phyloP scores from a whole-genome alignment of 176 grass and related monocot genomes.

The Raddia guianensis region DNA sequence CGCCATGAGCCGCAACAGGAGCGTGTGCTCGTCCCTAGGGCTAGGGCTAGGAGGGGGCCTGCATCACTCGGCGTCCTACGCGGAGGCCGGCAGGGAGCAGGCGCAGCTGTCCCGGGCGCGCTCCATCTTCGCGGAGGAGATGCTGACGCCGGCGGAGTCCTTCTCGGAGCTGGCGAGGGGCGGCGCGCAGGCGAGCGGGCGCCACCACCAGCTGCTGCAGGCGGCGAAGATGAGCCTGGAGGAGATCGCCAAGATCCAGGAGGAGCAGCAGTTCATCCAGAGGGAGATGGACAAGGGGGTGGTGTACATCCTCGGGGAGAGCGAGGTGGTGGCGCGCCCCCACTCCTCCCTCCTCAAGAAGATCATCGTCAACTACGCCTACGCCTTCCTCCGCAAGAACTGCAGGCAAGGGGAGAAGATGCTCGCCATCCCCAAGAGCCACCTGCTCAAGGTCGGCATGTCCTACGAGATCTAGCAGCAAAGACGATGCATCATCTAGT shows the following conservation, averaged over 20 bases:
- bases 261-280: slow-evolving; percentile 55
- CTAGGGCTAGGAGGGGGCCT: too few species aligned
- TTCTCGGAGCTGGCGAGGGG: slow-evolving; percentile 52
- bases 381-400: slow-evolving; percentile 70
- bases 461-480: slow-evolving; percentile 60
- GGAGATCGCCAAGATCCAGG: slow-evolving; percentile 49
- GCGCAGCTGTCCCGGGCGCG: background rate
- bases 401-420: slow-evolving; percentile 60
- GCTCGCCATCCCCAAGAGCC: slow-evolving; percentile 59
- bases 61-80: slow-evolving; percentile 33
- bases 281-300: slow-evolving; percentile 72
- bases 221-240: slow-evolving; percentile 48
- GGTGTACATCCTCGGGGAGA: slow-evolving; percentile 73
- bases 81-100: background rate
- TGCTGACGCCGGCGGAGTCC: slow-evolving; percentile 52
- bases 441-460: slow-evolving; percentile 87
- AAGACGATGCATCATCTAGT: too few species aligned
- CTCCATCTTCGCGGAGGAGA: slow-evolving; percentile 47
- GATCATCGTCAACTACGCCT: slow-evolving; percentile 60
- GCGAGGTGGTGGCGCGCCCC: slow-evolving; percentile 59
- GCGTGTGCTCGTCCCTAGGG: too few species aligned
- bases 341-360: slow-evolving; percentile 65
- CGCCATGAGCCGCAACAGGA: background rate
- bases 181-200: slow-evolving; percentile 14
- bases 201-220: slow-evolving; percentile 13